Evolutionary conservation across 2,329 filamentous ascomycete species (phyloP).

Genomic region (Balansia obtecta): DNA sequence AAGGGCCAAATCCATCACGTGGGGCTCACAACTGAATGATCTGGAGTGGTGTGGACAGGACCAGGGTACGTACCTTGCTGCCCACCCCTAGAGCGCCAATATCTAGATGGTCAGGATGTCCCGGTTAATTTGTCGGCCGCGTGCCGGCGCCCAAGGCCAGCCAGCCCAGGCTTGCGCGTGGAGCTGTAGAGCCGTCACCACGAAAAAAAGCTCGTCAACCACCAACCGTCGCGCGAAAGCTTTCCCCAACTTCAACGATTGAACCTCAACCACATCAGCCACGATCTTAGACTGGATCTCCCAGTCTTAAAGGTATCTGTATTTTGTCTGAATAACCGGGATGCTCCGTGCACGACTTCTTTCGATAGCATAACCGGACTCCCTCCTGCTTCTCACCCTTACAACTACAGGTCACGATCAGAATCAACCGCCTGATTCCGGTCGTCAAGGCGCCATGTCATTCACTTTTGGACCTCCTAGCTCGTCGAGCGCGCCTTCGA

Average conservation of each 20-base stretch:
- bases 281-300: background rate
- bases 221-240: background rate
- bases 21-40: conserved; percentile 3
- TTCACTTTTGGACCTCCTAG: conserved; percentile 25
- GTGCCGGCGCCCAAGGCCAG: background rate
- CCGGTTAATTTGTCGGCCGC: too few relatives aligned
- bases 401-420: background rate
- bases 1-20: conserved; percentile 6
- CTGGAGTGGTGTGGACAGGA: background rate
- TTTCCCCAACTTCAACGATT: conserved; percentile 1
- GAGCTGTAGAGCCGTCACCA: conserved; percentile 4
- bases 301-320: background rate
- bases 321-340: background rate
- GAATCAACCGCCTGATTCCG: background rate
- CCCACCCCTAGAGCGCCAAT: background rate
- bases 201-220: conserved; percentile 6
- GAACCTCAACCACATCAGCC: background rate
- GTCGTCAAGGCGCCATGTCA: conserved; percentile 18
- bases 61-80: background rate
- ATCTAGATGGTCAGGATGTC: too few relatives aligned
- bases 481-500: conserved; percentile 21
- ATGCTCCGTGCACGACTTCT: background rate
- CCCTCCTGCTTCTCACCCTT: background rate
- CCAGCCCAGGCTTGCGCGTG: conserved; percentile 2
- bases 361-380: background rate